These are phyloP conservation scores for Spiromastix sp. DNA, from an alignment of 2,329 filamentous ascomycete genomes.

Conservation along the genomic window DNA sequence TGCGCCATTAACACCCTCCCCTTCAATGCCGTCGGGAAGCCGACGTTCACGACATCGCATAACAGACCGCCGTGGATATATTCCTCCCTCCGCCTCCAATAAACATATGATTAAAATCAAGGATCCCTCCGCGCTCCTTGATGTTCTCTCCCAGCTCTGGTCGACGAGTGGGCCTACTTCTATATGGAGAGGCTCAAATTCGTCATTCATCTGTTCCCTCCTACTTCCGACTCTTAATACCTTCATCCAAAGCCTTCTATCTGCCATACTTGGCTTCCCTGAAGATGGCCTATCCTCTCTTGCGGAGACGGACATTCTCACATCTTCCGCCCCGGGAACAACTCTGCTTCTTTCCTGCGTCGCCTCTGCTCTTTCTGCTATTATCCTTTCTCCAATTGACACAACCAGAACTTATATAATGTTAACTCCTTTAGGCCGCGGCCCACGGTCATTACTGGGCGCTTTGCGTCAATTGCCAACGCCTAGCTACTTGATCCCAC, in stretches of 20 bases:
- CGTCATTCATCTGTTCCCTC: conserved; percentile 83
- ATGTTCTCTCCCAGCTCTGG: conserved; percentile 82
- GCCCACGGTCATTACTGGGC: conserved; percentile 66
- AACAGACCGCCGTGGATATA: conserved; percentile 37
- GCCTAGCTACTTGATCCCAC: conserved; percentile 55
- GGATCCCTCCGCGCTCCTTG: conserved; percentile 68
- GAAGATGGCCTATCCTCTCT: conserved; percentile 53
- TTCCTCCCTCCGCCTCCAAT: conserved; percentile 28
- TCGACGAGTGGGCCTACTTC: conserved; percentile 81
- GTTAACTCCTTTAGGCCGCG: conserved; percentile 65
- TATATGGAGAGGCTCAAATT: conserved; percentile 88
- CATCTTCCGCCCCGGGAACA: conserved; percentile 70
- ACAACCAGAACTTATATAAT: conserved; percentile 80
- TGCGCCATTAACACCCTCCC: conserved; percentile 32
- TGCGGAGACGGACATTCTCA: conserved; percentile 60
- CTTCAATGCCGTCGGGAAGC: conserved; percentile 30
- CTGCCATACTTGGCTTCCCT: conserved; percentile 79
- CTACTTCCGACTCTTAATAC: conserved; percentile 80
- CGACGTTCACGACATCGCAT: conserved; percentile 30
- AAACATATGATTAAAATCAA: conserved; percentile 59
- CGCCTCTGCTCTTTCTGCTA: conserved; percentile 58
- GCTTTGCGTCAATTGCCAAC: conserved; percentile 70
- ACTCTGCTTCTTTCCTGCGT: conserved; percentile 64
- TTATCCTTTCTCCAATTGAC: conserved; percentile 79
- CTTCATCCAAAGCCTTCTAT: conserved; percentile 84